Base-by-base conservation (phyloP, 2,329 filamentous ascomycete species). In the Ciborinia camelliae region DNA sequence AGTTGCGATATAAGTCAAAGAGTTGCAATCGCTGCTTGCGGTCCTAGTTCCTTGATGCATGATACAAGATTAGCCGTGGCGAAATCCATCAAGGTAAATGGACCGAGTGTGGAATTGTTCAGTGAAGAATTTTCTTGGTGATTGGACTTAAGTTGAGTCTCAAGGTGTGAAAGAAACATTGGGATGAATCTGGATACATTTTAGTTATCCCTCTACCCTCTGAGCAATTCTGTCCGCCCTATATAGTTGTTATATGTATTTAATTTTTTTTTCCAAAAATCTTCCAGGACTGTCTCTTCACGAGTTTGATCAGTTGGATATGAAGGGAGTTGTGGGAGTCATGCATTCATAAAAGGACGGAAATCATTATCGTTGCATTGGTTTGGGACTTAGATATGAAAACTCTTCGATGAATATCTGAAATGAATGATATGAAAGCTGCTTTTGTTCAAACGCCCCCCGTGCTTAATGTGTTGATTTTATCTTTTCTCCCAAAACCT, bases 41-140 rank as follows among this genome's bases (percentile, higher is more conserved):
- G 81, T 3, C 81, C 82, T 1, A 75, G 76, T 28, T 72, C 75
- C 4, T 68, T 84, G 58, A 80, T 82, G 74, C 73, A 74, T 54
- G 73, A 75, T 3, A 79, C 81, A n/a, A 76, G 81, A 52, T 75
- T 79, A 35, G 77, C 79, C 0, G 77, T 79, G 10, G 81, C 81
- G 3, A 74, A 73, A 37, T 76, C 76, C 68, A 82, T 84, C 43
- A 74, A 72, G 1, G 73, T 76, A 1, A 74, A 76, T 30, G 81
- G 81, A 4, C 79, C 81, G 1, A 79, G 77, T 35, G 76, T 84
- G n/a, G 81, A 82, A 70, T 73, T 83, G 54, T 81, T 83, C 69
- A 80, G 78, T 67, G 81, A 83, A 70, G 67, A 71, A 39, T 73
- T 73, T 62, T 68, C 69, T 6, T 73, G 71, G 71, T 73, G 43